Base-by-base conservation (phyloP, 2,329 filamentous ascomycete genomes). In the Diaporthe vexans region DNA sequence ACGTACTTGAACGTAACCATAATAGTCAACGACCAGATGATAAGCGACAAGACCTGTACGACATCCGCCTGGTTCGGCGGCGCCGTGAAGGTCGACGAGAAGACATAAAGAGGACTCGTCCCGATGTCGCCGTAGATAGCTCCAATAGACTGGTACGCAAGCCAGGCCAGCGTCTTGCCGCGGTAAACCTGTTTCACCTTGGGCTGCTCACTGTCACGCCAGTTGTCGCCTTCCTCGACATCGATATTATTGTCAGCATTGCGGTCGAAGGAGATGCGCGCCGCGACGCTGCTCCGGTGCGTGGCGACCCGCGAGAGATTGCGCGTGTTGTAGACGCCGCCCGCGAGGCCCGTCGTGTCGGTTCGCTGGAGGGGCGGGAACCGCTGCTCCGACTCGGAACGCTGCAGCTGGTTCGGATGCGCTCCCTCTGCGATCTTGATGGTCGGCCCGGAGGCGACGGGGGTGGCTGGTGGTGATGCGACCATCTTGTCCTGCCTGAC, bases 1-100 rank as follows among this genome's bases (percentile, higher is more conserved):
- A 92, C 86, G 78, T 93, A 93, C 83, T 93, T 93, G 73, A 92
- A 77, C 0, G 90, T 92, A 40, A 93, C 91, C 83, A 93, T 92
- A 74, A 93, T 83, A n/a, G 90, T 91, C 59, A 93, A 81, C 0
- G 90, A 88, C 91, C 91, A 93, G 52, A 93, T 87, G 72, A 93
- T 89, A 48, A 93, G 86, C 2, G 91, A 93, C 2, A 93, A 82
- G 0, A 90, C 91, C 65, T 91, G 90, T 46, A 92, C 83, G 4
- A 93, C 84, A 77, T 91, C 88, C 21, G 88, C 83, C 75, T 88
- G 86, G 13, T 82, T 84, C 0, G 91, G 91, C 9, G 86, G 81
- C 4, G 83, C 82, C 43, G 86, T 85, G 78, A 93, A 93, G 1
- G 90, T 92, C 35, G 89, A 91, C n/a, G 91, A 92, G 81, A 85